These are phyloP conservation scores for Rhodofomes roseus DNA, from an alignment of 1,284 basidiomycete genomes.

Conservation along the genomic window DNA sequence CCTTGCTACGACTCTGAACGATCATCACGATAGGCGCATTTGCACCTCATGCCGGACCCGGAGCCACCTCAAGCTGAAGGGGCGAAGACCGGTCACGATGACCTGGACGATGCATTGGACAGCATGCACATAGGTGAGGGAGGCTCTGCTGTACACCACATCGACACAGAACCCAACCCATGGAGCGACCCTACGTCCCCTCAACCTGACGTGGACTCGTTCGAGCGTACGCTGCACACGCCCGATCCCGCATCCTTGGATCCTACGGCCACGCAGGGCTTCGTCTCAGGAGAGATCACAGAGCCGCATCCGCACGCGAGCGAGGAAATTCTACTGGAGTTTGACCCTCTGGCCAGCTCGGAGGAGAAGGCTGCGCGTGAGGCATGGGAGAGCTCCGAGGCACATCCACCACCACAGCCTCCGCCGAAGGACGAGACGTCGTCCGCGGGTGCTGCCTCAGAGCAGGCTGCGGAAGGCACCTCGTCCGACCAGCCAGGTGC, in stretches of 20 bases:
- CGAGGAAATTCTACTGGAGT: slow-evolving; percentile 50
- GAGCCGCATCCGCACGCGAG: slow-evolving; percentile 10
- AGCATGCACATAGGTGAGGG: slow-evolving; percentile 2
- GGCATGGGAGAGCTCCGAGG: slow-evolving; percentile 57
- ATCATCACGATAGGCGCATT: neutral
- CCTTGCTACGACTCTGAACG: neutral
- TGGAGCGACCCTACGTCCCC: slow-evolving; percentile 21
- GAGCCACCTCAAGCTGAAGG: neutral
- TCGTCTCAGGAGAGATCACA: slow-evolving; percentile 23
- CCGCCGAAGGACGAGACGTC: slow-evolving; percentile 20
- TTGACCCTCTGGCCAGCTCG: slow-evolving; percentile 59
- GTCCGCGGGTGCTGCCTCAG: slow-evolving; percentile 9
- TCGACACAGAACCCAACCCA: slow-evolving; percentile 22
- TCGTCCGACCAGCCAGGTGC: slow-evolving; percentile 20
- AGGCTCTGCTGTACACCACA: neutral
- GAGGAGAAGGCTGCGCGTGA: slow-evolving; percentile 55
- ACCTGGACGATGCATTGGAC: neutral
- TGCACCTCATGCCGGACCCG: neutral
- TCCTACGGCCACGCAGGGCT: slow-evolving; percentile 32
- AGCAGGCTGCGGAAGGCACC: slow-evolving; percentile 20
- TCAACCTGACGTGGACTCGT: neutral
- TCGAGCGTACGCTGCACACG: slow-evolving; percentile 17
- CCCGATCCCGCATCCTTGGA: slow-evolving; percentile 40
- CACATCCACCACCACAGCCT: slow-evolving; percentile 49
- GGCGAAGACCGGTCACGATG: neutral